Conservation (phyloP, 2,329 filamentous ascomycete species). For the Leptographium radiaticola region DNA sequence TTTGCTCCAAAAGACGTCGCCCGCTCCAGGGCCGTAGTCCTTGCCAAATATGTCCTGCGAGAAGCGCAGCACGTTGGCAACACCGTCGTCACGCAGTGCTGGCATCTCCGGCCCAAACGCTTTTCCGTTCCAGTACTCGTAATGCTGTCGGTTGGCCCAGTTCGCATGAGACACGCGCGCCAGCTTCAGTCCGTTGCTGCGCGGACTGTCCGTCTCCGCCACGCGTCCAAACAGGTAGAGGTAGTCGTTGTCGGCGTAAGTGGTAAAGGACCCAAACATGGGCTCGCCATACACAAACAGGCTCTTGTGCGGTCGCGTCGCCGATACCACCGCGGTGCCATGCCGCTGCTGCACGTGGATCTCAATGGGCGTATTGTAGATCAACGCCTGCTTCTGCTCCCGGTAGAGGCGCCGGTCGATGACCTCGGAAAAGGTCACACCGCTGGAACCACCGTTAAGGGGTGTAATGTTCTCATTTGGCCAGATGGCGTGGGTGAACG, state of each 20-base stretch:
- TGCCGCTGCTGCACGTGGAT: slow-evolving; percentile 3
- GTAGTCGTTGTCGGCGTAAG: slow-evolving; percentile 3
- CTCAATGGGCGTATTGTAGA: slow-evolving; percentile 10
- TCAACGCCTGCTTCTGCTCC: slow-evolving; percentile 3
- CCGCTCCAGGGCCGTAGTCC: slow-evolving; percentile 9
- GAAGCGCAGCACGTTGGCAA: slow-evolving; percentile 8
- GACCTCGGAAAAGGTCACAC: slow-evolving; percentile 9
- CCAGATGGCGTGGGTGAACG: slow-evolving; percentile 5
- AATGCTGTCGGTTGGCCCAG: slow-evolving; percentile 6
- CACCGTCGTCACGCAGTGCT: slow-evolving; percentile 5
- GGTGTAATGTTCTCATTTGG: slow-evolving; percentile 11
- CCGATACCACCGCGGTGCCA: background rate
- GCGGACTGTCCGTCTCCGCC: slow-evolving; percentile 2
- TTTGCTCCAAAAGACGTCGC: slow-evolving; percentile 11
- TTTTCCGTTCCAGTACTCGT: slow-evolving; percentile 10
- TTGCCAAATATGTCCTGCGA: slow-evolving; percentile 10
- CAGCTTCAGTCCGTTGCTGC: slow-evolving; percentile 12
- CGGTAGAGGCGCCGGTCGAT: slow-evolving; percentile 9
- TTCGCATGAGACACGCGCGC: slow-evolving; percentile 5
- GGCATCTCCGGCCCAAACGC: slow-evolving; percentile 7
- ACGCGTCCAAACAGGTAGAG: slow-evolving; percentile 12
- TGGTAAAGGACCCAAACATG: slow-evolving; percentile 9
- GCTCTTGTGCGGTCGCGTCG: slow-evolving; percentile 3
- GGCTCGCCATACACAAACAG: slow-evolving; percentile 7
- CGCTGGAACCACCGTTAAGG: background rate